Evolutionary conservation across 306 rosid genomes (phyloP).

Genomic region (Ziziphus jujuba): DNA sequence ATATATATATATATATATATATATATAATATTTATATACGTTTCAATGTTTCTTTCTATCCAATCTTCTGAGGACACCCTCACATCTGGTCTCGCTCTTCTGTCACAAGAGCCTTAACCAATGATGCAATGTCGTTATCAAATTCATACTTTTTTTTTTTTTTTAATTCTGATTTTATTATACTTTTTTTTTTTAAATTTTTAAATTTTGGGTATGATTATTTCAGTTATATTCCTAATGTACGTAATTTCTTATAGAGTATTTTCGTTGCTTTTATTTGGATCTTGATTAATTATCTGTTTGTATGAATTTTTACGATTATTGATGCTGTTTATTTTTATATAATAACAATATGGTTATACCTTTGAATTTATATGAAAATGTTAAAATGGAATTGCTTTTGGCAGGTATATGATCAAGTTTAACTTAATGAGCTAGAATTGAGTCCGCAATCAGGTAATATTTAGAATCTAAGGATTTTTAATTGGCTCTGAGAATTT

Average conservation of each 20-base stretch:
- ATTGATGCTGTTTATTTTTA: too few species aligned
- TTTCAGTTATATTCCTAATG: not conserved
- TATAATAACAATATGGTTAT: too few species aligned
- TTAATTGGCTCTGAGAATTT: not conserved
- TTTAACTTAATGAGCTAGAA: constrained; percentile 19
- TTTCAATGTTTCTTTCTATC: too few species aligned
- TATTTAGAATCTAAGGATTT: not conserved
- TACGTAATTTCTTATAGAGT: not conserved
- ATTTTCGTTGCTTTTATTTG: not conserved
- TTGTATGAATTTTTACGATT: not conserved
- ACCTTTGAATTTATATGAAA: constrained; percentile 7
- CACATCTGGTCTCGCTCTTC: not conserved
- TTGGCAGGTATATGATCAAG: constrained; percentile 23
- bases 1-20: not conserved
- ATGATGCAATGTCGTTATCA: not conserved
- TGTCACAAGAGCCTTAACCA: not conserved
- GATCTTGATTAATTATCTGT: constrained; percentile 11
- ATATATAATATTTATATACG: too few species aligned
- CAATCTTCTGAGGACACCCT: too few species aligned
- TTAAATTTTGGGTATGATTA: constrained; percentile 2
- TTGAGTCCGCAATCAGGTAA: constrained; percentile 18
- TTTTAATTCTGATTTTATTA: not conserved
- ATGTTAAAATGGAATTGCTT: constrained; percentile 20
- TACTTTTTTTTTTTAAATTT: not conserved
- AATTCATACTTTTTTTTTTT: not conserved